Evolutionary conservation across 768 basidiomycete genomes (phyloP), one percentile per base, ranked within the genome.

Genomic region (Lactarius psammicola): DNA sequence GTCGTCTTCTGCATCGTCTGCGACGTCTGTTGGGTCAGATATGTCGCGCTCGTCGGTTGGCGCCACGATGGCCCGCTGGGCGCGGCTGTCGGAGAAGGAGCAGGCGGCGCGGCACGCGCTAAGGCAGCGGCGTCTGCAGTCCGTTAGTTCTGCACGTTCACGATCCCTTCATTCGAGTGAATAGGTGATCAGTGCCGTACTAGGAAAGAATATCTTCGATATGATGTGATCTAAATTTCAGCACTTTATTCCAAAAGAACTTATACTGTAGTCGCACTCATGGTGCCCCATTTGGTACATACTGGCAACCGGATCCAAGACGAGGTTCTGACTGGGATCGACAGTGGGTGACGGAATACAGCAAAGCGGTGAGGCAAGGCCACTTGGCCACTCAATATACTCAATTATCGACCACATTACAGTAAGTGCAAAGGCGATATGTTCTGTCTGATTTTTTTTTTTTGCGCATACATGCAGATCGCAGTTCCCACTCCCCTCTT

Each of bases 21-120:
- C 62, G 23, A 68, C 51, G 28, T 69, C 69, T 2, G 69, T 69
- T 33, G 69, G 69, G 11, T 68, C 69, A 15, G 69, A 69, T 17
- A 69, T 69, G 66, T 68, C 66, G 6, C 66, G 69, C 4, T 54
- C 66, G 5, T 69, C 68, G 1, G 56, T 38, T 28, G 28, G 36
- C 40, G 31, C 60, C 0, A 15, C 49, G 30, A 40, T 60, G 15
- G 59, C 51, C 30, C 67, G 69, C 18, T 61, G 59, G 60, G 36
- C 56, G 38, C 58, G 58, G 26, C 38, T 69, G 23, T 68, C 62
- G 28, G 66, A 64, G 66, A 64, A 68, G 51, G 69, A 69, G 56
- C 56, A 64, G 60, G 69, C 59, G 3, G 67, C 69, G 18, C 49
- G 66, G 7, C 66, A 62, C 3, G 69, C 69, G 33, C 28, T 68